A percentile compares a stretch with the other conserved stretches of the same genome.
Conservation (phyloP, 2,329 filamentous ascomycete species). For the Fragosphaeria purpurea region DNA sequence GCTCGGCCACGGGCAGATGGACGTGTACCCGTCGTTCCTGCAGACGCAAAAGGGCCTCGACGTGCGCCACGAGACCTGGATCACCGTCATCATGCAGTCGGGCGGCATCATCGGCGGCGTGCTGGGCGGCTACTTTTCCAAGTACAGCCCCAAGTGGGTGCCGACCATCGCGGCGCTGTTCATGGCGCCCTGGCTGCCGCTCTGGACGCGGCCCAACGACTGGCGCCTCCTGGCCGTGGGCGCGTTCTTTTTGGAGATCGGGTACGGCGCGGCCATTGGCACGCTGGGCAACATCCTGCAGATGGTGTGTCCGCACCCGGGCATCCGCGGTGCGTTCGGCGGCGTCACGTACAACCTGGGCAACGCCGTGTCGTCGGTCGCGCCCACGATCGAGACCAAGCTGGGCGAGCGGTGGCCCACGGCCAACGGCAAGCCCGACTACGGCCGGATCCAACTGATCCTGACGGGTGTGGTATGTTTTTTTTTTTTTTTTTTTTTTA, state of each 20-base stretch:
- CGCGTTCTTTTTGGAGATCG: slow-evolving; percentile 70
- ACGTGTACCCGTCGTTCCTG: slow-evolving; percentile 48
- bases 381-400: slow-evolving; percentile 16
- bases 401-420: slow-evolving; percentile 2
- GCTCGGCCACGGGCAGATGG: slow-evolving; percentile 43
- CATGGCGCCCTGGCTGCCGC: slow-evolving; percentile 44
- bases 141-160: slow-evolving; percentile 51
- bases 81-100: slow-evolving; percentile 61
- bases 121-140: slow-evolving; percentile 52
- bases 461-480: neutral
- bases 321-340: slow-evolving; percentile 61
- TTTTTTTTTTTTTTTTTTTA: too few species aligned
- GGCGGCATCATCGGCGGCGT: slow-evolving; percentile 60
- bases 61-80: slow-evolving; percentile 30
- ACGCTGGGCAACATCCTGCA: slow-evolving; percentile 63
- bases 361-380: slow-evolving; percentile 64
- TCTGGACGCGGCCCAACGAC: slow-evolving; percentile 72
- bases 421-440: slow-evolving; percentile 1
- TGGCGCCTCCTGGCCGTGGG: slow-evolving; percentile 54
- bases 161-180: slow-evolving; percentile 41
- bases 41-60: slow-evolving; percentile 6
- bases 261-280: slow-evolving; percentile 57
- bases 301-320: slow-evolving; percentile 60
- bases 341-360: slow-evolving; percentile 65
- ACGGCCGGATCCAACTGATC: slow-evolving; percentile 3